These are phyloP conservation scores for Lodderomyces margitis DNA, from an alignment of 1,139 yeast genomes.

Conservation along the genomic window DNA sequence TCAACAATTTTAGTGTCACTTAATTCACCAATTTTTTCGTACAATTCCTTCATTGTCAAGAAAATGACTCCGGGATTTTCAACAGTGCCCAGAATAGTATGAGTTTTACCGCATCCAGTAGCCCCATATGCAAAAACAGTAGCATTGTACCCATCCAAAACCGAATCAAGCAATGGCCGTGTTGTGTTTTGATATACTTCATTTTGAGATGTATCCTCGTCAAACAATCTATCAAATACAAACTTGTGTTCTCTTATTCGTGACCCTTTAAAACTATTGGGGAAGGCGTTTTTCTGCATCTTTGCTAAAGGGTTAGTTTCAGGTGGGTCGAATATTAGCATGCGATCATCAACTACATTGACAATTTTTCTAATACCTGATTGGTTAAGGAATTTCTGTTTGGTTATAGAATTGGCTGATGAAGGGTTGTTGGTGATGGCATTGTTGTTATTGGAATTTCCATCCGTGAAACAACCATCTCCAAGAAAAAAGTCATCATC, in stretches of 20 bases:
- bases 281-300: slow-evolving; percentile 60
- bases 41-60: slow-evolving; percentile 74
- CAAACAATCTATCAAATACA: slow-evolving; percentile 79
- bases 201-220: slow-evolving; percentile 58
- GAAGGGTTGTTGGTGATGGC: slow-evolving; percentile 1
- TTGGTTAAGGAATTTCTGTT: slow-evolving; percentile 24
- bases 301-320: slow-evolving; percentile 65
- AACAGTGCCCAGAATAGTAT: slow-evolving; percentile 78
- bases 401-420: slow-evolving; percentile 3
- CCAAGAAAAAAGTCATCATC: slow-evolving; percentile 48
- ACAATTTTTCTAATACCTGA: slow-evolving; percentile 68
- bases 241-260: slow-evolving; percentile 75
- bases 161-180: slow-evolving; percentile 67
- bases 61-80: slow-evolving; percentile 79
- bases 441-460: slow-evolving; percentile 4
- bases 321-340: slow-evolving; percentile 89
- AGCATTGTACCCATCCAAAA: slow-evolving; percentile 82
- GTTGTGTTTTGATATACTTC: slow-evolving; percentile 70
- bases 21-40: slow-evolving; percentile 53
- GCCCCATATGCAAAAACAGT: slow-evolving; percentile 93
- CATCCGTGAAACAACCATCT: slow-evolving; percentile 48
- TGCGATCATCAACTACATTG: slow-evolving; percentile 81
- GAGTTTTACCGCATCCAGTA: slow-evolving; percentile 96
- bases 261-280: slow-evolving; percentile 26
- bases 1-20: slow-evolving; percentile 58